A percentile compares a stretch with the other conserved stretches of the same genome.
These are phyloP conservation scores for Myxozyma mucilagina DNA, from an alignment of 805 yeast genomes.

Conservation along the genomic window DNA sequence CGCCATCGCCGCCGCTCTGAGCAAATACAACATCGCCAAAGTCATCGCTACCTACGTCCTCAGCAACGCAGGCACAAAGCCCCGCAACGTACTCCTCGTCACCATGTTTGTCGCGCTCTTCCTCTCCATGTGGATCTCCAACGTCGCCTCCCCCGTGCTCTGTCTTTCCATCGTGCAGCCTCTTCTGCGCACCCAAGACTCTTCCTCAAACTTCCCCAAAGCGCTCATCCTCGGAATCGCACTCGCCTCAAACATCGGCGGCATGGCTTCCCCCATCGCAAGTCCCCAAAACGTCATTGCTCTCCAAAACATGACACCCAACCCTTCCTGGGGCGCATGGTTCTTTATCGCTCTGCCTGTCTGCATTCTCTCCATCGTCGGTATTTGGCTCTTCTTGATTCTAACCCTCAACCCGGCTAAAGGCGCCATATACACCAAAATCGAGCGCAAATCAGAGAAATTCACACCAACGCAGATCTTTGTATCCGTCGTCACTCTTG, in stretches of 20 bases:
- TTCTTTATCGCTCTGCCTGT: slow-evolving; percentile 85
- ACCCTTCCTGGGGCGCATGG: slow-evolving; percentile 90
- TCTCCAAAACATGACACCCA: slow-evolving; percentile 80
- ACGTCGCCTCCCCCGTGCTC: slow-evolving; percentile 95
- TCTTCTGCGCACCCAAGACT: slow-evolving; percentile 76
- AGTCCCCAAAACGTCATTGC: slow-evolving; percentile 96
- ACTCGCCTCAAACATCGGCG: slow-evolving; percentile 88
- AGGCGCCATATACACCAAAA: slow-evolving; percentile 55
- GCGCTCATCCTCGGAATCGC: slow-evolving; percentile 90
- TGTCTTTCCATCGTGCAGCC: slow-evolving; percentile 92
- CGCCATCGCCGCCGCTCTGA: slow-evolving; percentile 89
- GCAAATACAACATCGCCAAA: slow-evolving; percentile 87
- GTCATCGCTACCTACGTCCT: slow-evolving; percentile 78
- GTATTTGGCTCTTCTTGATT: slow-evolving; percentile 72
- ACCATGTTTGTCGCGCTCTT: slow-evolving; percentile 85
- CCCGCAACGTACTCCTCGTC: slow-evolving; percentile 70
- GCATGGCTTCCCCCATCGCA: slow-evolving; percentile 96
- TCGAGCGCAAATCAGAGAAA: slow-evolving; percentile 60
- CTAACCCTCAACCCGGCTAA: slow-evolving; percentile 58
- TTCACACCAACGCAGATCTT: slow-evolving; percentile 75
- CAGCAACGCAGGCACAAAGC: slow-evolving; percentile 82
- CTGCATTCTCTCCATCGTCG: slow-evolving; percentile 57
- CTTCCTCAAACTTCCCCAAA: slow-evolving; percentile 73
- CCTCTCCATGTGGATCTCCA: slow-evolving; percentile 92
- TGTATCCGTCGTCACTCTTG: slow-evolving; percentile 62